These are phyloP conservation scores for Backusella circina DNA, from an alignment of 192 early-diverging fungal genomes.

Conservation along the genomic window DNA sequence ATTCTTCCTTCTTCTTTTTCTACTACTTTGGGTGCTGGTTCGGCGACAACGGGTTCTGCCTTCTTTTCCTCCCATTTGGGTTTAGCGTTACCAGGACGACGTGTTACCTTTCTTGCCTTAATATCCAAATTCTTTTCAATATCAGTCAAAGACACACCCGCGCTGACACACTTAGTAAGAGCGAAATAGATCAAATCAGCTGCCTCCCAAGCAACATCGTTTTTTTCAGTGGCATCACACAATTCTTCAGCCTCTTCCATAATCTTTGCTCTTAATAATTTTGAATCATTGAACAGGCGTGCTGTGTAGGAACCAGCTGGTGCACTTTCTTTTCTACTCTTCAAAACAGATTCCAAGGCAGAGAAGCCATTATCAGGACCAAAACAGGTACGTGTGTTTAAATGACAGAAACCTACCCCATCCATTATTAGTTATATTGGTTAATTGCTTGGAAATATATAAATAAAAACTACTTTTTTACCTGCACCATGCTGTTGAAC, in stretches of 20 bases:
- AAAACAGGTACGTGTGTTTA: constrained; percentile 89
- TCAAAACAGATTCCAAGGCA: constrained; percentile 66
- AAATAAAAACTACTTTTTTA: constrained; percentile 23
- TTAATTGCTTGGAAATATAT: too few relatives aligned
- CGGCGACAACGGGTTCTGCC: constrained; percentile 25
- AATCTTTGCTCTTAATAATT: constrained; percentile 86
- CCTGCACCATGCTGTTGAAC: constrained; percentile 84
- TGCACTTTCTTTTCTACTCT: constrained; percentile 63
- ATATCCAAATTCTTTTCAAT: constrained; percentile 84
- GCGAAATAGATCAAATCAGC: constrained; percentile 97
- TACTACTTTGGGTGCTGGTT: constrained; percentile 32
- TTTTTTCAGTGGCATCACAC: constrained; percentile 67
- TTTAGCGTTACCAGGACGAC: constrained; percentile 93
- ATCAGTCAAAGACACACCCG: constrained; percentile 80
- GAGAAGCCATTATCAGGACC: constrained; percentile 74
- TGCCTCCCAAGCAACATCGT: constrained; percentile 92
- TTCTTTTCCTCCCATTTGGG: constrained; percentile 56
- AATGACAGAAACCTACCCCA: constrained; percentile 89
- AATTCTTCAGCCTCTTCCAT: constrained; percentile 95
- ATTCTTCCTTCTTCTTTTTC: constrained; percentile 56
- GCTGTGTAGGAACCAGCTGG: constrained; percentile 91
- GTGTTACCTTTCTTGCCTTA: constrained; percentile 78
- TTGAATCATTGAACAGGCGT: constrained; percentile 80
- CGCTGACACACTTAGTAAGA: constrained; percentile 78
- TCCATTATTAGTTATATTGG: constrained; percentile 3